Conservation (phyloP, 1,284 basidiomycete genomes). For the Cryptococcus wingfieldii region DNA sequence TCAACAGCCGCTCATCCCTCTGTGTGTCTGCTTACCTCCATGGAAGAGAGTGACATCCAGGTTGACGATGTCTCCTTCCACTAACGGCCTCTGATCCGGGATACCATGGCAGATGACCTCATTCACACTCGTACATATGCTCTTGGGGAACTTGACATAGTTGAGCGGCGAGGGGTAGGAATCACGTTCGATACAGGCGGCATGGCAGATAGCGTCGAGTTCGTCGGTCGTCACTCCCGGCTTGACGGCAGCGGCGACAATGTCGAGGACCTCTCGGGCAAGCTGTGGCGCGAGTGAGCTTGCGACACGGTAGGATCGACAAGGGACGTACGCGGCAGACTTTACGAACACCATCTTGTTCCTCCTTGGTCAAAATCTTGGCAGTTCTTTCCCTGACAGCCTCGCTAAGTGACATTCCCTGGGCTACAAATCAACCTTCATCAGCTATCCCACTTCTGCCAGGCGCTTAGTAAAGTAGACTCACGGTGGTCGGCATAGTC, state of each 20-base stretch:
- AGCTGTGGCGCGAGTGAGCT: conserved; percentile 56
- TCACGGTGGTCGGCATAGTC: conserved; percentile 51
- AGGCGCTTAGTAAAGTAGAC: conserved; percentile 9
- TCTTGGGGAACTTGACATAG: conserved; percentile 91
- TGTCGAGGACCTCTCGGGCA: conserved; percentile 83
- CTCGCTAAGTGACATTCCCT: conserved; percentile 42
- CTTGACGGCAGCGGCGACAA: conserved; percentile 74
- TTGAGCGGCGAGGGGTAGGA: conserved; percentile 93
- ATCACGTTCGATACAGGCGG: conserved; percentile 83
- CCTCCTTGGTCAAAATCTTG: conserved; percentile 43
- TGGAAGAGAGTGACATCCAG: conserved; percentile 60
- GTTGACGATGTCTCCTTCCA: conserved; percentile 90
- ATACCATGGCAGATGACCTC: conserved; percentile 98
- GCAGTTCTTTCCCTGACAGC: conserved; percentile 31
- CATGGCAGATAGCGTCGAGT: conserved; percentile 91
- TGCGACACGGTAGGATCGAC: neutral
- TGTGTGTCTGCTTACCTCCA: neutral
- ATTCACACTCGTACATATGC: conserved; percentile 92
- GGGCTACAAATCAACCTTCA: conserved; percentile 25
- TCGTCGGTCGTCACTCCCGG: conserved; percentile 95
- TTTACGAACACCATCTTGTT: conserved; percentile 48
- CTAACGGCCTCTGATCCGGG: conserved; percentile 72
- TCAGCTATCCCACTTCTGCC: neutral
- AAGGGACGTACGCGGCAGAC: conserved; percentile 44
- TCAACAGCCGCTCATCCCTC: neutral